Conservation (phyloP, 2,329 filamentous ascomycete genomes). For the Aspergillus clavatus region DNA sequence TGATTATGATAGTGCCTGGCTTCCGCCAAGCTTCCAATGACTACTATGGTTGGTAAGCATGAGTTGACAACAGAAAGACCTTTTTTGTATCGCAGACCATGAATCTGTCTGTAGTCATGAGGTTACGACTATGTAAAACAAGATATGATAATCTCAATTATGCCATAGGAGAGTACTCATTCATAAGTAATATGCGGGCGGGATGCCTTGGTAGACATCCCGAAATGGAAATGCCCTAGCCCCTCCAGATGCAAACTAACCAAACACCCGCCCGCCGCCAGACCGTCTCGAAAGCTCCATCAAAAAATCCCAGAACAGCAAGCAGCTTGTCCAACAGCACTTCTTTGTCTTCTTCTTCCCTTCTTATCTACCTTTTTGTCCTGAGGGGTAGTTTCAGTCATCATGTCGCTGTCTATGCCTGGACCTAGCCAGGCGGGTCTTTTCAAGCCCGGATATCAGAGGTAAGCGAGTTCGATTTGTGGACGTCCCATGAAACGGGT, state of each 20-base stretch:
- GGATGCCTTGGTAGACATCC: neutral
- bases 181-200: too few relatives aligned
- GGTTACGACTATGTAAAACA: neutral
- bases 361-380: constrained; percentile 7
- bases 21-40: constrained; percentile 18
- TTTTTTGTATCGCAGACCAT: neutral
- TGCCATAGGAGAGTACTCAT: too few relatives aligned
- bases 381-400: constrained; percentile 25
- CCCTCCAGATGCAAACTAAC: constrained; percentile 36
- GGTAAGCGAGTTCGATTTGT: constrained; percentile 54
- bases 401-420: constrained; percentile 94
- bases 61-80: neutral
- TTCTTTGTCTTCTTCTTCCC: constrained; percentile 7
- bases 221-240: constrained; percentile 20
- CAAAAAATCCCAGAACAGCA: constrained; percentile 36
- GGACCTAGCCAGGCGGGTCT: constrained; percentile 87
- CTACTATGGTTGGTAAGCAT: constrained; percentile 10
- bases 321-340: constrained; percentile 11
- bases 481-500: constrained; percentile 7
- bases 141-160: too few relatives aligned
- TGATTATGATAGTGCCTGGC: constrained; percentile 16
- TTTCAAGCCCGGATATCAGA: constrained; percentile 96
- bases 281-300: constrained; percentile 27
- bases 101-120: neutral
- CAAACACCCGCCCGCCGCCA: constrained; percentile 31